Evolutionary conservation across 202 grass and related monocot species (phyloP), one percentile per base, ranked within the genome.

Genomic region (Schoenoplectus tabernaemontani): DNA sequence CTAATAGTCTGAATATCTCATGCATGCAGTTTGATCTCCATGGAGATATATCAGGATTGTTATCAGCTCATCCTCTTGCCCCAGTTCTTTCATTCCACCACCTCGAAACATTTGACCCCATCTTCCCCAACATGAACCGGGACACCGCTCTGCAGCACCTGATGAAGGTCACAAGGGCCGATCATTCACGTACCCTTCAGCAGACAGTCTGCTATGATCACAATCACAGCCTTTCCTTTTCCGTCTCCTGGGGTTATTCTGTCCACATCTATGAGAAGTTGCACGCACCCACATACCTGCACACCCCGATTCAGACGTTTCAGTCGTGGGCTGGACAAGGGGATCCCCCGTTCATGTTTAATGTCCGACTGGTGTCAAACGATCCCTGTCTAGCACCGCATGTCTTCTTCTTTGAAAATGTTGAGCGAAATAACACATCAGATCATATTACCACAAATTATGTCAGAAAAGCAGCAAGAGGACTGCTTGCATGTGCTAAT

Each of bases 31-130:
- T 71, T 2, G 81, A 83, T 54, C 33, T 83, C 2, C 11, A 20
- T 47, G 81, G 67, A 39, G 68, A 83, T 48, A 23, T 76, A 33
- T 71, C 64, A 13, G 81, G 81, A 24, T 61, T 60, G 17, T 30
- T 83, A 61, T 39, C 81, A 12, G 67, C 81, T 61, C 81, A 83
- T 60, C 81, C 68, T 8, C 63, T 9, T 2, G 54, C 68, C 32
- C 81, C 67, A 10, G 63, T 83, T 74, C 28, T 83, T 0, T 83
- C 81, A 7, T 50, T 83, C 2, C 81, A 64, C 34, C 81, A 83
- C 38, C 4, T 83, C 10, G 53, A 83, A 12, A 20, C 5, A 17
- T 5, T 76, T 19, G 33, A 83, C 17, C 68, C 81, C 2, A 83
- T 83, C 33, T 83, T 83, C 38, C 54, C 68, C 24, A 19, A 24